Percentiles rank a stretch among this genome's conserved stretches.
Evolutionary conservation across 345 rosid species (phyloP).

Genomic region (Populus tremula): DNA sequence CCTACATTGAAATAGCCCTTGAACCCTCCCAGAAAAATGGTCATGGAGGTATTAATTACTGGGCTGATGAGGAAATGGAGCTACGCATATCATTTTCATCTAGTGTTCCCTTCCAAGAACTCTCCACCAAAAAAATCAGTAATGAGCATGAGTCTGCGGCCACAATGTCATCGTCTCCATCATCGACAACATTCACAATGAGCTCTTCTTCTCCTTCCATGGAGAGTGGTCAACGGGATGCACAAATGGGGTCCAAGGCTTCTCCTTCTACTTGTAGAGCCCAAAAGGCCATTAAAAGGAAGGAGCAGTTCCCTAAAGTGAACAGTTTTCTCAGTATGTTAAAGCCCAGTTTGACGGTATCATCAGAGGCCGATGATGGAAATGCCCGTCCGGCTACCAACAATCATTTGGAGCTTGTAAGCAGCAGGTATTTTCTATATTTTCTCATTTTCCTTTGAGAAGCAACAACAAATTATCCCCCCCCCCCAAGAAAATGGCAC

Average conservation of each 20-base stretch:
- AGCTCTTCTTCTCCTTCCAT: constrained; percentile 1
- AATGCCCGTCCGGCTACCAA: not conserved
- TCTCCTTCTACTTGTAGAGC: not conserved
- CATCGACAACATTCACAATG: not conserved
- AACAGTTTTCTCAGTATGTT: constrained; percentile 14
- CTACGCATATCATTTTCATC: constrained; percentile 37
- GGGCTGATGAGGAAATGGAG: constrained; percentile 12
- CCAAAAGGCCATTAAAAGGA: constrained; percentile 1
- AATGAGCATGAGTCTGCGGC: not conserved
- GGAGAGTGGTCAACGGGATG: not conserved
- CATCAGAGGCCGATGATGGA: constrained; percentile 2
- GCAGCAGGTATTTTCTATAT: constrained; percentile 19
- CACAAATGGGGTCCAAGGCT: not conserved
- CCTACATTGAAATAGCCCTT: constrained; percentile 41
- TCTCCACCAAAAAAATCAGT: not conserved
- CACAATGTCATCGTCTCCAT: not conserved
- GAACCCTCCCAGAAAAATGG: constrained; percentile 7
- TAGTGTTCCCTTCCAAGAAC: not conserved
- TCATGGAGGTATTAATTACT: not conserved
- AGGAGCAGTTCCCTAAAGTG: constrained; percentile 22
- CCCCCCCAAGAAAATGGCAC: not conserved
- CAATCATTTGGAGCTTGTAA: not conserved
- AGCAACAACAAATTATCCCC: too few species aligned
- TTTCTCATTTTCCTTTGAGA: not conserved
- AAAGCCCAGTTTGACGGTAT: constrained; percentile 8